Percentiles rank a stretch among this genome's conserved stretches.
These are phyloP conservation scores for Penicillium lagena DNA, from an alignment of 495 filamentous ascomycete species.

Conservation along the genomic window DNA sequence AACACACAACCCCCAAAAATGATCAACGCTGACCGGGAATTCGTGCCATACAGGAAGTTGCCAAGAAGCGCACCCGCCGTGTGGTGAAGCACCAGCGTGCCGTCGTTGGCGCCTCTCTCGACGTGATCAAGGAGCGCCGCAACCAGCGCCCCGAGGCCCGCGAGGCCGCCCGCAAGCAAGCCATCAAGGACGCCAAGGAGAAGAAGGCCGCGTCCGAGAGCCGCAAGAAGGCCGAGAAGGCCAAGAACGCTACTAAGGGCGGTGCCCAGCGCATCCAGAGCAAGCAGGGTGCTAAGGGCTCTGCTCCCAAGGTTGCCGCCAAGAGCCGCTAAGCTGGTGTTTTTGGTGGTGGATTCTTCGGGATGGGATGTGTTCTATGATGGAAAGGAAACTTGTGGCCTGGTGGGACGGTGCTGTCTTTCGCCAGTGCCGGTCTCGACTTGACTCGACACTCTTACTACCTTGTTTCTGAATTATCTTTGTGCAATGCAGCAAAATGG, in stretches of 20 bases:
- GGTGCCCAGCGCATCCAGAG: conserved; percentile 71
- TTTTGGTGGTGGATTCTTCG: conserved; percentile 21
- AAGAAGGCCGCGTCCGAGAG: conserved; percentile 82
- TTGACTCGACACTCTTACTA: neutral
- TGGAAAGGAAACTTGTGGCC: conserved; percentile 1
- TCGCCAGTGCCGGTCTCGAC: neutral
- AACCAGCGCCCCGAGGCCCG: conserved; percentile 88
- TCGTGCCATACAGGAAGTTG: conserved; percentile 70
- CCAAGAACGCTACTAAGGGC: conserved; percentile 84
- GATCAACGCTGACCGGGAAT: conserved; percentile 31
- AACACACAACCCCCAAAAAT: no score
- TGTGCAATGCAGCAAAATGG: conserved; percentile 26
- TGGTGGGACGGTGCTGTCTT: conserved; percentile 1
- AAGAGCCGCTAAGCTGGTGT: conserved; percentile 68
- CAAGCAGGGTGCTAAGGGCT: conserved; percentile 96
- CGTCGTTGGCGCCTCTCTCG: conserved; percentile 97
- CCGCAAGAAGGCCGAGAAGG: conserved; percentile 99
- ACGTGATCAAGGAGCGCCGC: conserved; percentile 99
- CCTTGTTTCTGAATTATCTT: conserved; percentile 23
- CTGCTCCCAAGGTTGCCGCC: conserved; percentile 76
- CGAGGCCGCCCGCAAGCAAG: conserved; percentile 78
- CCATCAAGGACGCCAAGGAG: conserved; percentile 95
- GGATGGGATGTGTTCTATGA: conserved; percentile 9
- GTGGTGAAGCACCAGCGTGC: conserved; percentile 98
- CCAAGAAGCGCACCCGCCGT: conserved; percentile 98